These are phyloP conservation scores for Dothistroma pini DNA, from an alignment of 2,329 filamentous ascomycete species.

Conservation along the genomic window DNA sequence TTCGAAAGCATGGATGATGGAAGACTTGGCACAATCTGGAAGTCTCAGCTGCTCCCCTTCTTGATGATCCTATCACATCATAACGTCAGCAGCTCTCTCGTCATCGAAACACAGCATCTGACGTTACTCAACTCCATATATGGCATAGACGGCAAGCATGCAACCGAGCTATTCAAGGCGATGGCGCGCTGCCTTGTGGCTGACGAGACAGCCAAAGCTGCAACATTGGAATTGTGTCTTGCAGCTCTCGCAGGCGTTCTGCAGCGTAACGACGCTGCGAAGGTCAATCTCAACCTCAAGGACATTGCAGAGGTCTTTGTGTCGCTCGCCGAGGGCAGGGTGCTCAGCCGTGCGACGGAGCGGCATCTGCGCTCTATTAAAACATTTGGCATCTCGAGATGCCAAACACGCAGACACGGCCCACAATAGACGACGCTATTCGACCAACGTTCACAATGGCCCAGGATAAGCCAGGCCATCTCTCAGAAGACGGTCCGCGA, in stretches of 20 bases:
- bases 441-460: constrained; percentile 18
- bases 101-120: constrained; percentile 6
- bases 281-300: constrained; percentile 5
- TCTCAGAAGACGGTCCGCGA: constrained; percentile 54
- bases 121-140: constrained; percentile 13
- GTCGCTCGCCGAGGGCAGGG: not conserved
- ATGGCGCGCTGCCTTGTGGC: not conserved
- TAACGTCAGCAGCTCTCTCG: constrained; percentile 6
- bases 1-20: not conserved
- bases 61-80: constrained; percentile 15
- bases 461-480: constrained; percentile 31
- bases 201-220: not conserved
- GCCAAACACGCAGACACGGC: too few species aligned
- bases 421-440: not conserved
- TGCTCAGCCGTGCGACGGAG: constrained; percentile 4
- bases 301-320: constrained; percentile 10
- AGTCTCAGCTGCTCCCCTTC: constrained; percentile 10
- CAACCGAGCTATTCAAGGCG: constrained; percentile 6
- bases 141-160: constrained; percentile 7
- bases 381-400: not conserved
- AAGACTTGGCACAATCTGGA: not conserved
- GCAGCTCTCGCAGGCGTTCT: constrained; percentile 11
- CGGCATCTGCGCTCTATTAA: constrained; percentile 11
- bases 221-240: constrained; percentile 3
- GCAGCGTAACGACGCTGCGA: constrained; percentile 8